phyloP scores from a whole-genome alignment of 192 early-diverging fungal species.

The Backusella circina region DNA sequence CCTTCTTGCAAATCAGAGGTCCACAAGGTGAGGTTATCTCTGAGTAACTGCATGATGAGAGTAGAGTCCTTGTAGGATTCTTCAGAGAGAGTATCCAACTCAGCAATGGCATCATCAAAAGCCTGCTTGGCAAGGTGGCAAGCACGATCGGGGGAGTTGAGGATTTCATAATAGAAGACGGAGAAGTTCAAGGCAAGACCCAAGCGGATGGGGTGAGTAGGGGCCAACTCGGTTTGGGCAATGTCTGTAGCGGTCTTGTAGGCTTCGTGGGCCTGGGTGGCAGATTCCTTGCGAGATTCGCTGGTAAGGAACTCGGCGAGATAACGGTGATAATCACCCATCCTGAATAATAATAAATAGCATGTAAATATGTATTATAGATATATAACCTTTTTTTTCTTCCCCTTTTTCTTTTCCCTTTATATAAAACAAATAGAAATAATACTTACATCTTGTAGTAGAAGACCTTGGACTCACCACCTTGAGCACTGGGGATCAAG shows the following conservation, averaged over 20 bases:
- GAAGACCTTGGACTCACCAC: constrained; percentile 99
- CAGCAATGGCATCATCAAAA: constrained; percentile 99
- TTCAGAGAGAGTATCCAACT: constrained; percentile 97
- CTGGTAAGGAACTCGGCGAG: constrained; percentile 94
- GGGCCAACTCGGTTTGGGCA: constrained; percentile 89
- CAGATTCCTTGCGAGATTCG: constrained; percentile 80
- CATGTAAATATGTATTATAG: constrained; percentile 11
- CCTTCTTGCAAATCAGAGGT: constrained; percentile 94
- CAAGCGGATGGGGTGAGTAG: constrained; percentile 98
- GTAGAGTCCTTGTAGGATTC: constrained; percentile 99
- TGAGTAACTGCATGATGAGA: constrained; percentile 98
- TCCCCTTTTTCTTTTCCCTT: not conserved
- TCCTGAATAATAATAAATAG: constrained; percentile 51
- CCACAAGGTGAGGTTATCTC: constrained; percentile 99
- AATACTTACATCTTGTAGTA: constrained; percentile 96
- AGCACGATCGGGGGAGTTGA: constrained; percentile 96
- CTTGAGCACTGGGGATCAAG: constrained; percentile 86
- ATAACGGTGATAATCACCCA: constrained; percentile 99
- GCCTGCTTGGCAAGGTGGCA: constrained; percentile 96
- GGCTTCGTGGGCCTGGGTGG: constrained; percentile 82
- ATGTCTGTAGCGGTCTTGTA: constrained; percentile 96
- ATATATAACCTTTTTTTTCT: not conserved
- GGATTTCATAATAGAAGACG: constrained; percentile 99
- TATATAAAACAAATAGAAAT: not conserved
- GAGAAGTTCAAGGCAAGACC: constrained; percentile 98